phyloP scores from a whole-genome alignment of 2,329 filamentous ascomycete species.

The Colletotrichum coccodes region DNA sequence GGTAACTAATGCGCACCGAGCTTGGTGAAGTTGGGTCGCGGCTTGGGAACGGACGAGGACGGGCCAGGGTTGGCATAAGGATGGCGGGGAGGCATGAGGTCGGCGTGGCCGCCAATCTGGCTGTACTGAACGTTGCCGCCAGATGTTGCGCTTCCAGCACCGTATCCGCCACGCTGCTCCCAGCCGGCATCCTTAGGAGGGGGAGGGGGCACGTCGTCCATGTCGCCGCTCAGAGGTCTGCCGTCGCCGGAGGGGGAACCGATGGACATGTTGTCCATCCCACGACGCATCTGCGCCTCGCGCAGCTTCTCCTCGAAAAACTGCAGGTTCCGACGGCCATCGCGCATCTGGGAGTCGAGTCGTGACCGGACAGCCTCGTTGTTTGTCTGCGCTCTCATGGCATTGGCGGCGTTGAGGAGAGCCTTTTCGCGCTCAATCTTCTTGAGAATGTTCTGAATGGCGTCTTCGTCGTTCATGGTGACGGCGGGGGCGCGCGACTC shows the following conservation, averaged over 20 bases:
- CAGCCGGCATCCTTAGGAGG: slow-evolving; percentile 76
- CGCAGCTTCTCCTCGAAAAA: slow-evolving; percentile 94
- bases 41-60: slow-evolving; percentile 74
- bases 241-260: slow-evolving; percentile 54
- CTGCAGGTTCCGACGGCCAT: slow-evolving; percentile 90
- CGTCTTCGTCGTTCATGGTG: slow-evolving; percentile 72
- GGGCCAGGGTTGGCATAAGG: slow-evolving; percentile 82
- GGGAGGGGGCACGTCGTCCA: slow-evolving; percentile 66
- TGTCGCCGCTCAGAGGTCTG: slow-evolving; percentile 58
- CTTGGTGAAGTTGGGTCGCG: slow-evolving; percentile 92
- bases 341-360: slow-evolving; percentile 93
- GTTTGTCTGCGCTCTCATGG: slow-evolving; percentile 95
- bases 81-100: slow-evolving; percentile 83
- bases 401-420: slow-evolving; percentile 91
- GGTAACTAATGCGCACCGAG: slow-evolving; percentile 71
- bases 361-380: slow-evolving; percentile 91
- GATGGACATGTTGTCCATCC: slow-evolving; percentile 74
- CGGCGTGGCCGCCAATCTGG: slow-evolving; percentile 72
- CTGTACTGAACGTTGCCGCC: slow-evolving; percentile 70
- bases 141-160: slow-evolving; percentile 65
- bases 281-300: slow-evolving; percentile 85
- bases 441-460: slow-evolving; percentile 83
- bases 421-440: slow-evolving; percentile 99
- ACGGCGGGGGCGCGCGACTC: slow-evolving; percentile 46
- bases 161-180: slow-evolving; percentile 36